phyloP scores from a whole-genome alignment of 2,329 filamentous ascomycete genomes.

The Coccinonectria pachysandricola region DNA sequence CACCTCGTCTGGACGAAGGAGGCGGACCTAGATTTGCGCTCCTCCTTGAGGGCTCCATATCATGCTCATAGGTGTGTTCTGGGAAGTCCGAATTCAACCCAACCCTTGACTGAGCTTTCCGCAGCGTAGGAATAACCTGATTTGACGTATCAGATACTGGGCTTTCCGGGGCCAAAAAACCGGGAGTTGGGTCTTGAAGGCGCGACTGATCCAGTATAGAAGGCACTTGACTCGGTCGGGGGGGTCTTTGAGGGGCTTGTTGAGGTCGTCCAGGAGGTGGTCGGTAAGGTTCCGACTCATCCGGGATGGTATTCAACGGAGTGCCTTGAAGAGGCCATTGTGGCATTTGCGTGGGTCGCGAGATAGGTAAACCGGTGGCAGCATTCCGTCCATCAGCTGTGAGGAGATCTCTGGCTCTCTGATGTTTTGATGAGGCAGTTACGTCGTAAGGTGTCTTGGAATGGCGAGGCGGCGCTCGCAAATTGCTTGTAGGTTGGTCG shows the following conservation, averaged over 20 bases:
- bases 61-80: slow-evolving; percentile 24
- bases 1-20: slow-evolving; percentile 48
- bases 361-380: slow-evolving; percentile 34
- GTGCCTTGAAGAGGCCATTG: slow-evolving; percentile 44
- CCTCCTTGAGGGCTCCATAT: slow-evolving; percentile 27
- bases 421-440: slow-evolving; percentile 10
- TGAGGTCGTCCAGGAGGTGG: slow-evolving; percentile 39
- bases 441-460: slow-evolving; percentile 13
- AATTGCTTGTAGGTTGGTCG: slow-evolving; percentile 15
- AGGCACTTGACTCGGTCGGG: slow-evolving; percentile 48
- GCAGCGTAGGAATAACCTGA: no score
- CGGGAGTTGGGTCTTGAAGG: slow-evolving; percentile 44
- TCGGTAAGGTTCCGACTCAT: slow-evolving; percentile 34
- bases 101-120: no score
- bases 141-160: slow-evolving; percentile 28
- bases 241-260: slow-evolving; percentile 45
- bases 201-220: slow-evolving; percentile 47
- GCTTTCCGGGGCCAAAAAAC: slow-evolving; percentile 28
- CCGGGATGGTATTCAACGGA: slow-evolving; percentile 22
- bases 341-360: slow-evolving; percentile 40
- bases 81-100: no score
- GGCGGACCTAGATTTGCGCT: slow-evolving; percentile 49
- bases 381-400: slow-evolving; percentile 11
- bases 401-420: slow-evolving; percentile 9
- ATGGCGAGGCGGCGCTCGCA: slow-evolving; percentile 19